phyloP scores from a whole-genome alignment of 2,329 filamentous ascomycete species.

The Botrytis medusae region DNA sequence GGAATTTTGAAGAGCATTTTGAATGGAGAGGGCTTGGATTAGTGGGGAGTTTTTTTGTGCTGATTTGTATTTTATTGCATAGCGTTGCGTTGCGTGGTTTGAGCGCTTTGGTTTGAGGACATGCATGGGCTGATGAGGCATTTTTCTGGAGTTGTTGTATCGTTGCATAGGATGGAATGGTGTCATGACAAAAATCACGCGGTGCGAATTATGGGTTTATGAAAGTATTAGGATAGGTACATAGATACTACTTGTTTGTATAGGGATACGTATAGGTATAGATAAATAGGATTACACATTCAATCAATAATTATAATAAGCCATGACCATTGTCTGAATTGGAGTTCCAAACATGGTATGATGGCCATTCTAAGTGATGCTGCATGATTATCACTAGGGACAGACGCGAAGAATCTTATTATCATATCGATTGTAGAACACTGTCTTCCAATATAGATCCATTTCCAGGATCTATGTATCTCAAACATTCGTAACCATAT shows the following conservation, averaged over 20 bases:
- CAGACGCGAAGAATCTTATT: neutral
- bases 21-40: conserved; percentile 46
- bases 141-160: neutral
- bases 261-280: neutral
- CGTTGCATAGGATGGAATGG: conserved; percentile 3
- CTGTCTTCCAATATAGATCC: neutral
- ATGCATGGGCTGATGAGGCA: neutral
- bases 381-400: neutral
- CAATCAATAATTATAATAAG: neutral
- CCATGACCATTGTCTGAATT: neutral
- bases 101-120: neutral
- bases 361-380: neutral
- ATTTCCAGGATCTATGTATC: neutral
- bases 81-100: neutral
- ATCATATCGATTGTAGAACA: neutral
- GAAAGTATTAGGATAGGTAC: neutral
- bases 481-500: neutral
- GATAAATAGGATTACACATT: conserved; percentile 1
- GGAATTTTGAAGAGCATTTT: conserved; percentile 64
- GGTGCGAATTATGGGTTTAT: neutral
- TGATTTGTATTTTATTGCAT: neutral
- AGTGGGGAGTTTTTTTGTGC: neutral
- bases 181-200: neutral
- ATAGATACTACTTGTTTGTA: neutral
- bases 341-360: neutral